Conservation (phyloP, 2,329 filamentous ascomycete species). For the Ascochyta fabae region DNA sequence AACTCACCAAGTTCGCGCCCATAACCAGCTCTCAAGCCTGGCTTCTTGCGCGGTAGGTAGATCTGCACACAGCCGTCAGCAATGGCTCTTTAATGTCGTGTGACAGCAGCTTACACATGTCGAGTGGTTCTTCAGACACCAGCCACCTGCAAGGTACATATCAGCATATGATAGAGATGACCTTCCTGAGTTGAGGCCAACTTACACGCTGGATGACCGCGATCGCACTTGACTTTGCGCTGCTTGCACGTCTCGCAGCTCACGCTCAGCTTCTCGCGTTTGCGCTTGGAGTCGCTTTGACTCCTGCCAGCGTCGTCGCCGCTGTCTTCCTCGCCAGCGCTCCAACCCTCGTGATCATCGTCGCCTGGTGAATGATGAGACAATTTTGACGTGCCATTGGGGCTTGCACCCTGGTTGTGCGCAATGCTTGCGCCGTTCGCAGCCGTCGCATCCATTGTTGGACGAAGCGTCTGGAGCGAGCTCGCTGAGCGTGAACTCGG, state of each 20-base stretch:
- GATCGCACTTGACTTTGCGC: slow-evolving; percentile 74
- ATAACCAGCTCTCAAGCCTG: slow-evolving; percentile 66
- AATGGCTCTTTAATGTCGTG: neutral
- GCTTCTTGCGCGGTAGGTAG: slow-evolving; percentile 74
- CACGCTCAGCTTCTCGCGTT: slow-evolving; percentile 55
- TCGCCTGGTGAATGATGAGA: slow-evolving; percentile 45
- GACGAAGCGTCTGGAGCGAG: slow-evolving; percentile 30
- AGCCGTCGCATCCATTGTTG: slow-evolving; percentile 40
- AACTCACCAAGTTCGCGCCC: slow-evolving; percentile 60
- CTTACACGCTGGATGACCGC: slow-evolving; percentile 72
- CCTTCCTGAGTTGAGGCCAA: neutral
- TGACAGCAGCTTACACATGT: slow-evolving; percentile 55
- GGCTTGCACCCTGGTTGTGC: slow-evolving; percentile 39
- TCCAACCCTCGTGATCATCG: slow-evolving; percentile 44
- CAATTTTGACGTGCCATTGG: slow-evolving; percentile 39
- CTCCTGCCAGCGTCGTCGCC: slow-evolving; percentile 48
- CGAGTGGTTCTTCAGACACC: slow-evolving; percentile 72
- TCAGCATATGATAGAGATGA: slow-evolving; percentile 1
- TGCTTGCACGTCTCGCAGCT: slow-evolving; percentile 77
- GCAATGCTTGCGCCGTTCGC: slow-evolving; percentile 26
- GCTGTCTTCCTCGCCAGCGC: slow-evolving; percentile 49
- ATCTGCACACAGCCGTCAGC: slow-evolving; percentile 40
- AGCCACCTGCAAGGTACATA: slow-evolving; percentile 52
- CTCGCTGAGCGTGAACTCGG: slow-evolving; percentile 28
- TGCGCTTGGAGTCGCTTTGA: slow-evolving; percentile 55